These are phyloP conservation scores for Sporisorium exsertum DNA, from an alignment of 1,284 basidiomycete genomes.

Conservation along the genomic window DNA sequence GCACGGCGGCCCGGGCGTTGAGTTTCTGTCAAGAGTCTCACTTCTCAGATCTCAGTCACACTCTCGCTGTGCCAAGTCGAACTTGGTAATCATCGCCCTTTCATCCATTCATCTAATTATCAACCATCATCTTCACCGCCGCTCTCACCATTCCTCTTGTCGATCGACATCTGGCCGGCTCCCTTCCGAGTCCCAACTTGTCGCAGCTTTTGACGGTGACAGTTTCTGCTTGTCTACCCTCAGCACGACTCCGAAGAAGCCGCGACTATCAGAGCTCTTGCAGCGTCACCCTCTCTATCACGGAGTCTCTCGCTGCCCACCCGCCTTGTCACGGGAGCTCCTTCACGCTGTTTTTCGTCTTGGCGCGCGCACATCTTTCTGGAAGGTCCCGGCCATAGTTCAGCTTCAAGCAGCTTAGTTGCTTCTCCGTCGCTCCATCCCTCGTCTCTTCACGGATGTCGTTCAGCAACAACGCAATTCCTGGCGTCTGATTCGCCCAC, in stretches of 20 bases:
- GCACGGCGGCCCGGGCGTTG: constrained; percentile 10
- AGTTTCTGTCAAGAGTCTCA: background rate
- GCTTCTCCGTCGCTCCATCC: background rate
- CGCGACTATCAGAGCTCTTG: background rate
- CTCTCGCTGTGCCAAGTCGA: background rate
- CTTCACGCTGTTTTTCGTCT: background rate
- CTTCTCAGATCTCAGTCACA: background rate
- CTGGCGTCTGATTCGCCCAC: constrained; percentile 23
- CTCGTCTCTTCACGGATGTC: constrained; percentile 23
- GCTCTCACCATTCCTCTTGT: background rate
- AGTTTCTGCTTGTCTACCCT: background rate
- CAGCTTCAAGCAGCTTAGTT: background rate
- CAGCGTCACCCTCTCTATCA: background rate
- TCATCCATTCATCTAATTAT: background rate
- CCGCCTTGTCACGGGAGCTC: background rate
- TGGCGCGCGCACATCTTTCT: background rate
- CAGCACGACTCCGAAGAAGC: background rate
- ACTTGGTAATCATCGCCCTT: background rate
- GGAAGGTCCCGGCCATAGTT: background rate
- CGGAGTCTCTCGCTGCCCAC: background rate
- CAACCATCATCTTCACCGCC: background rate
- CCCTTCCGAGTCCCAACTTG: background rate
- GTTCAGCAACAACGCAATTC: constrained; percentile 1
- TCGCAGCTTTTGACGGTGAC: background rate
- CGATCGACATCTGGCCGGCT: background rate